Conservation (phyloP, 257 asterid genomes). For the Ilex aquifolium region DNA sequence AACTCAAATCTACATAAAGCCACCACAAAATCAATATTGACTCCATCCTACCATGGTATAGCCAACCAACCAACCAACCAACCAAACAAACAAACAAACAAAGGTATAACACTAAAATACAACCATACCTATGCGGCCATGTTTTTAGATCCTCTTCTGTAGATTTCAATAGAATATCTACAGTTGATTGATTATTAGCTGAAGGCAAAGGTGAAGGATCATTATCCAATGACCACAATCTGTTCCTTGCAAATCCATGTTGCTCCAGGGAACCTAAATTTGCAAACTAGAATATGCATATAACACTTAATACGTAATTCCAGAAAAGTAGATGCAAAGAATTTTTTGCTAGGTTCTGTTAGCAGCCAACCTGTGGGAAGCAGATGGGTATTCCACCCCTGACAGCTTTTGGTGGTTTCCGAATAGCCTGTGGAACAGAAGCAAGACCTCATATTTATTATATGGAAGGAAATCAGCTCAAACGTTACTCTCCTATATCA, state of each 20-base stretch:
- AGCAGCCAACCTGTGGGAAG: conserved; percentile 64
- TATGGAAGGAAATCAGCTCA: neutral
- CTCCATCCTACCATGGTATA: no score
- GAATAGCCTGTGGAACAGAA: conserved; percentile 35
- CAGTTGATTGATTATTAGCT: conserved; percentile 51
- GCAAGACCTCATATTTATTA: conserved; percentile 9
- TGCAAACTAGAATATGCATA: conserved; percentile 35
- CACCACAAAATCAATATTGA: neutral
- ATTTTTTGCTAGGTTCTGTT: conserved; percentile 10
- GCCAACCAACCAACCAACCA: no score
- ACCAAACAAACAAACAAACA: no score
- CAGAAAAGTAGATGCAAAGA: conserved; percentile 2
- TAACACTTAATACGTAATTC: conserved; percentile 17
- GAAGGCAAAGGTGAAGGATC: conserved; percentile 69
- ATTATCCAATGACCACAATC: conserved; percentile 65
- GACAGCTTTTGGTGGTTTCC: conserved; percentile 56
- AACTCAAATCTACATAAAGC: conserved; percentile 63
- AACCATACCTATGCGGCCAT: conserved; percentile 72
- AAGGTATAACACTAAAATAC: neutral
- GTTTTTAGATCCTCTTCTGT: conserved; percentile 78
- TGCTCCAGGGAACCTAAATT: conserved; percentile 70
- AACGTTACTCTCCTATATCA: neutral
- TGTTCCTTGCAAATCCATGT: conserved; percentile 73
- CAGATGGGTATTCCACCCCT: conserved; percentile 62
- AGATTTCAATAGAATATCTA: conserved; percentile 64